These are phyloP conservation scores for Jackrogersella minutella DNA, from an alignment of 495 filamentous ascomycete species.

Conservation along the genomic window DNA sequence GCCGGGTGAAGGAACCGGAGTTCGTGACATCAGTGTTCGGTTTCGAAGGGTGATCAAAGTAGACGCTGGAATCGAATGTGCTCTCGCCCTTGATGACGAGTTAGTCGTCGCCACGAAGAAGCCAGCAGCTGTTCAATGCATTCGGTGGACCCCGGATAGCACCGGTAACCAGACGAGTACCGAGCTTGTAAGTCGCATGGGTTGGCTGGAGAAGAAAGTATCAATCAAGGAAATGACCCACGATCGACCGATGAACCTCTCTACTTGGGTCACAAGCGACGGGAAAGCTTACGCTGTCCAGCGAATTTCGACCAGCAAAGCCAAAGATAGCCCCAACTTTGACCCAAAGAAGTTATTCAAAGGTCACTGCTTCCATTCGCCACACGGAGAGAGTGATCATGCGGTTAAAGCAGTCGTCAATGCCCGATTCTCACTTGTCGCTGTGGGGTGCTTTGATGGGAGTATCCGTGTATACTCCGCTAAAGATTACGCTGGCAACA, in stretches of 20 bases:
- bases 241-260: constrained; percentile 96
- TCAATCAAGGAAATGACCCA: constrained; percentile 88
- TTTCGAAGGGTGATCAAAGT: constrained; percentile 99
- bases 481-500: constrained; percentile 91
- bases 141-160: constrained; percentile 88
- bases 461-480: constrained; percentile 86
- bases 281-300: constrained; percentile 94
- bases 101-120: constrained; percentile 92
- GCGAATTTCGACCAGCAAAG: constrained; percentile 51
- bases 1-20: constrained; percentile 77
- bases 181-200: constrained; percentile 86
- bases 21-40: constrained; percentile 84
- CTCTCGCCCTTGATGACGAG: constrained; percentile 91
- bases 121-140: constrained; percentile 94
- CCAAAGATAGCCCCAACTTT: constrained; percentile 41
- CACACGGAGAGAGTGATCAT: constrained; percentile 63
- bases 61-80: constrained; percentile 88
- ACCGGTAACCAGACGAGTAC: constrained; percentile 86
- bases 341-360: constrained; percentile 76
- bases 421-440: constrained; percentile 90
- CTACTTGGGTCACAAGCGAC: constrained; percentile 90
- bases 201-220: constrained; percentile 79
- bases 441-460: constrained; percentile 83
- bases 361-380: constrained; percentile 89
- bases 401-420: constrained; percentile 85